Percentiles rank a stretch among this genome's conserved stretches.
These are phyloP conservation scores for Piedraia hortae DNA, from an alignment of 2,329 filamentous ascomycete genomes.

Conservation along the genomic window DNA sequence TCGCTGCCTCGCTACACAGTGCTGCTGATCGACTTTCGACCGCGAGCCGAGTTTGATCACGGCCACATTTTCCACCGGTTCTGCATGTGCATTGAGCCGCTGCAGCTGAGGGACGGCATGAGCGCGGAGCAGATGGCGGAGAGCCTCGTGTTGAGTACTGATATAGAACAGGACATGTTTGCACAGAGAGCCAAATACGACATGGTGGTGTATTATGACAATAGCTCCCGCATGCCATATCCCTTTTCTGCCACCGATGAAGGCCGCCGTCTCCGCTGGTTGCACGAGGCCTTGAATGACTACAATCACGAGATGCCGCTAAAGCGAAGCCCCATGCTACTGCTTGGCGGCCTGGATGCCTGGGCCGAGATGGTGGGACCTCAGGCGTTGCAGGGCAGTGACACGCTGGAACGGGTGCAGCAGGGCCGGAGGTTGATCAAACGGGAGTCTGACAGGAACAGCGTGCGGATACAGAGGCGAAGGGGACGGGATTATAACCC, in stretches of 20 bases:
- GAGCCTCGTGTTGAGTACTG: slow-evolving; percentile 40
- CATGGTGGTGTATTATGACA: slow-evolving; percentile 73
- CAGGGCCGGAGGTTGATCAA: slow-evolving; percentile 25
- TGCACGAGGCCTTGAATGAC: slow-evolving; percentile 56
- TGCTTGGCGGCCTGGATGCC: slow-evolving; percentile 58
- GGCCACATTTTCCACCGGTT: slow-evolving; percentile 68
- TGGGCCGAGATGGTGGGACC: slow-evolving; percentile 65
- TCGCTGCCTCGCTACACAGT: slow-evolving; percentile 41
- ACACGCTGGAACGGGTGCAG: slow-evolving; percentile 24
- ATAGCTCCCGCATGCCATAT: slow-evolving; percentile 31
- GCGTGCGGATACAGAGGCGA: slow-evolving; percentile 26
- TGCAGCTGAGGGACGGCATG: slow-evolving; percentile 39
- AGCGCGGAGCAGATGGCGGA: slow-evolving; percentile 38
- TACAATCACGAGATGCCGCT: slow-evolving; percentile 60
- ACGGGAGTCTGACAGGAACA: slow-evolving; percentile 15
- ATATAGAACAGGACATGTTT: slow-evolving; percentile 51
- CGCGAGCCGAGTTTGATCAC: slow-evolving; percentile 53
- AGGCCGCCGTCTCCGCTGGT: slow-evolving; percentile 25
- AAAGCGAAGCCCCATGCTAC: slow-evolving; percentile 43
- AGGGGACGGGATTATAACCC: slow-evolving; percentile 35
- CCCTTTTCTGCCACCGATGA: slow-evolving; percentile 14
- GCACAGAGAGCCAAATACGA: slow-evolving; percentile 49
- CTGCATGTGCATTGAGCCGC: slow-evolving; percentile 74
- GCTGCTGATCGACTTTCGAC: slow-evolving; percentile 62
- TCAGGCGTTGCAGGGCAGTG: slow-evolving; percentile 31